Conservation (phyloP, 2,329 filamentous ascomycete species). For the Calonectria leucothoes region DNA sequence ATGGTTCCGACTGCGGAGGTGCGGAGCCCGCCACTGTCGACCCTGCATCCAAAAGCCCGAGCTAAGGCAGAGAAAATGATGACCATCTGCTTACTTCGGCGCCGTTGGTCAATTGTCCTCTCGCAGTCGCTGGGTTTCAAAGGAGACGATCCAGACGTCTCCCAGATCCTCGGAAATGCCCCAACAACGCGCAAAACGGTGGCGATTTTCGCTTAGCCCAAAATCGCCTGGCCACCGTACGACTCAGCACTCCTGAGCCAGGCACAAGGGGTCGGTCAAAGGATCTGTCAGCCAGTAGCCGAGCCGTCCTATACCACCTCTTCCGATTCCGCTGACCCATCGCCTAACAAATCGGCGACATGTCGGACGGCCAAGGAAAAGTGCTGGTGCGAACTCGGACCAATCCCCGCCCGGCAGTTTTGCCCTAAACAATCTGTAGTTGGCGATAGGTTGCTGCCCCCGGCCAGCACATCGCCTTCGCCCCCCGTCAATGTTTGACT, state of each 20-base stretch:
- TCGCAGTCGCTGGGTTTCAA: background rate
- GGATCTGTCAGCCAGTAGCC: background rate
- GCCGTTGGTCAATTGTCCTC: slow-evolving; percentile 26
- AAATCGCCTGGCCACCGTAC: slow-evolving; percentile 39
- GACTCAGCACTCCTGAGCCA: slow-evolving; percentile 27
- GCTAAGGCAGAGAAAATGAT: slow-evolving; percentile 22
- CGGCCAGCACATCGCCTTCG: background rate
- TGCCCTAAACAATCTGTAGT: slow-evolving; percentile 25
- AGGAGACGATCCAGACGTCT: background rate
- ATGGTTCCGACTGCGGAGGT: slow-evolving; percentile 44
- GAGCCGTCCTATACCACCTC: slow-evolving; percentile 27
- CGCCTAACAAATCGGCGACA: slow-evolving; percentile 29
- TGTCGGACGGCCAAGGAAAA: background rate
- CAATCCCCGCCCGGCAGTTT: slow-evolving; percentile 40
- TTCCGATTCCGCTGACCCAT: slow-evolving; percentile 41
- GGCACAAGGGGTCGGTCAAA: slow-evolving; percentile 12
- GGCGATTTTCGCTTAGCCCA: slow-evolving; percentile 22
- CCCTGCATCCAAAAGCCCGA: slow-evolving; percentile 25
- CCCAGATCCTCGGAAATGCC: slow-evolving; percentile 37
- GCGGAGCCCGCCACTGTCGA: slow-evolving; percentile 36
- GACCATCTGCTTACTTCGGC: slow-evolving; percentile 28
- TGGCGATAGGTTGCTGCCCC: slow-evolving; percentile 31
- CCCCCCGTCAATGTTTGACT: slow-evolving; percentile 12
- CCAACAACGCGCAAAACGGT: slow-evolving; percentile 9
- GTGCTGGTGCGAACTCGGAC: slow-evolving; percentile 37